phyloP scores from a whole-genome alignment of 2,329 filamentous ascomycete genomes.

The Phyllosticta citriasiana region DNA sequence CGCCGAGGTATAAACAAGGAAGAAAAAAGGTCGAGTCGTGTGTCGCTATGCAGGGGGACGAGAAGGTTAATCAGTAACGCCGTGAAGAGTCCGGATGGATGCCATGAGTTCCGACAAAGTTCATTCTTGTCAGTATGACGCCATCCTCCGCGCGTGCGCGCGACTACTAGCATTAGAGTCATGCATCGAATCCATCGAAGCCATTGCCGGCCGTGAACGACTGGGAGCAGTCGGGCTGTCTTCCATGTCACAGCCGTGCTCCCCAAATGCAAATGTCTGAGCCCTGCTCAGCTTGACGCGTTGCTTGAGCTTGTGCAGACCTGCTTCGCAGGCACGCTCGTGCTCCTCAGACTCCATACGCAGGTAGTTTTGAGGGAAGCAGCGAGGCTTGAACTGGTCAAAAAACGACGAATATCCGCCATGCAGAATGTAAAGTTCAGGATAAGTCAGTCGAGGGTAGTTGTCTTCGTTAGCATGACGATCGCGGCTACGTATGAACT shows the following conservation, averaged over 20 bases:
- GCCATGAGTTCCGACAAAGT: conserved; percentile 16
- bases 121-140: conserved; percentile 25
- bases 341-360: conserved; percentile 93
- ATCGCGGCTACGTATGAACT: conserved; percentile 82
- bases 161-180: conserved; percentile 1
- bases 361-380: conserved; percentile 91
- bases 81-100: conserved; percentile 20
- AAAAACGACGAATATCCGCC: conserved; percentile 96
- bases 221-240: conserved; percentile 47
- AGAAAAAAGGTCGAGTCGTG: conserved; percentile 1
- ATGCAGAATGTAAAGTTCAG: conserved; percentile 93
- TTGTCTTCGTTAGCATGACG: conserved; percentile 73
- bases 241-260: conserved; percentile 51
- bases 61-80: conserved; percentile 27
- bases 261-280: conserved; percentile 90
- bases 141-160: conserved; percentile 23
- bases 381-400: conserved; percentile 63
- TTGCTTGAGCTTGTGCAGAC: conserved; percentile 86
- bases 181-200: conserved; percentile 18
- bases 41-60: conserved; percentile 11
- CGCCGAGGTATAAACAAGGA: conserved; percentile 19
- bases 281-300: conserved; percentile 77
- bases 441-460: conserved; percentile 86
- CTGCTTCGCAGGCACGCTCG: conserved; percentile 84
- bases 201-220: conserved; percentile 24